phyloP scores from a whole-genome alignment of 768 basidiomycete genomes.

The Lyophyllum shimeji region DNA sequence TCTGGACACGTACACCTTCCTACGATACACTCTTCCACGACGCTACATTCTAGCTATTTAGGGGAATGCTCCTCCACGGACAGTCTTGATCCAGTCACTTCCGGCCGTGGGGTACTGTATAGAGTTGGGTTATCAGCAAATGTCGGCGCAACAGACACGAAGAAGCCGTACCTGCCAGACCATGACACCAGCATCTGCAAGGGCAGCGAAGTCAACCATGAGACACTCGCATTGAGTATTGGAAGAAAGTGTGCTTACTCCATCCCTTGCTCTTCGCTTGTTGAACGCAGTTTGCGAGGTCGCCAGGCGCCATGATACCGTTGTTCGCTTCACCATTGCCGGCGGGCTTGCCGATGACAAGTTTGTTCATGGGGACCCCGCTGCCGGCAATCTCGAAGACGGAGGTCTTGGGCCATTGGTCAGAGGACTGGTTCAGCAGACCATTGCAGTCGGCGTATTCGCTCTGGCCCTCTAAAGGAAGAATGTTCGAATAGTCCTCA shows the following conservation, averaged over 20 bases:
- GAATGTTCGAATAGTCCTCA: neutral
- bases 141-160: neutral
- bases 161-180: slow-evolving; percentile 24
- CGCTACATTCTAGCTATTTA: slow-evolving; percentile 13
- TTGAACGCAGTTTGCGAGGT: slow-evolving; percentile 51
- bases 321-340: slow-evolving; percentile 39
- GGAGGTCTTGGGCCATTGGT: slow-evolving; percentile 51
- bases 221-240: neutral
- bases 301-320: slow-evolving; percentile 49
- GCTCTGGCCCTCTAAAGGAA: slow-evolving; percentile 39
- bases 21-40: neutral
- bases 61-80: slow-evolving; percentile 35
- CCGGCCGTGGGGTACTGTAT: slow-evolving; percentile 39
- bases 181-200: slow-evolving; percentile 30
- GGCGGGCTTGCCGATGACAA: slow-evolving; percentile 68
- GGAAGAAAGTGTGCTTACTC: slow-evolving; percentile 39
- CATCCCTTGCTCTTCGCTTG: slow-evolving; percentile 53
- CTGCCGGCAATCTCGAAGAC: slow-evolving; percentile 48
- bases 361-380: slow-evolving; percentile 51
- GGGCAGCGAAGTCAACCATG: neutral
- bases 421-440: slow-evolving; percentile 50
- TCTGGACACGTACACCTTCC: neutral
- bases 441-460: slow-evolving; percentile 56
- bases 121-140: neutral
- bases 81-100: slow-evolving; percentile 38